phyloP scores from a whole-genome alignment of 805 yeast genomes.

The Candida krabiensis region DNA sequence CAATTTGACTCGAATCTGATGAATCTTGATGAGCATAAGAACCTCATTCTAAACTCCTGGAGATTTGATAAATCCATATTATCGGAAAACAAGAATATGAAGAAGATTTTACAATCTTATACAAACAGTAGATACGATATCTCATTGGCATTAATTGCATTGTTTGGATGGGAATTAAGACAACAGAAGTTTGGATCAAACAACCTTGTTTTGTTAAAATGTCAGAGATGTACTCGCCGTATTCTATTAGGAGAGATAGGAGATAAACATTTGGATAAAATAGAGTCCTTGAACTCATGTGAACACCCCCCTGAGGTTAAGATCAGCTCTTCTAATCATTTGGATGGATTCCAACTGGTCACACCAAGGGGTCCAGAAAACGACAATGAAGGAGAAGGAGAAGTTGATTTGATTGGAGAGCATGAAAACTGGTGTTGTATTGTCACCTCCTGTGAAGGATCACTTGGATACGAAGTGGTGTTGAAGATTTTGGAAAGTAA shows the following conservation, averaged over 20 bases:
- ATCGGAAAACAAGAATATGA: slow-evolving; percentile 14
- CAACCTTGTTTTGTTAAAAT: slow-evolving; percentile 29
- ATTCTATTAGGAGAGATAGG: slow-evolving; percentile 26
- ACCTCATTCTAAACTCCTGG: slow-evolving; percentile 11
- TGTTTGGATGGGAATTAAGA: slow-evolving; percentile 39
- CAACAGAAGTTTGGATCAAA: slow-evolving; percentile 27
- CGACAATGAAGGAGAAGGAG: slow-evolving; percentile 17
- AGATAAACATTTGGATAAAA: slow-evolving; percentile 1
- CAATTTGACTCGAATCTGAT: slow-evolving; percentile 18
- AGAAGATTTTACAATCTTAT: slow-evolving; percentile 15
- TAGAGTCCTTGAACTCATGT: slow-evolving; percentile 24
- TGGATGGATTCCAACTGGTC: slow-evolving; percentile 9
- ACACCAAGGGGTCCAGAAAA: slow-evolving; percentile 10
- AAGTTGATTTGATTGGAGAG: slow-evolving; percentile 32
- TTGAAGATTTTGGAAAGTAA: slow-evolving; percentile 12
- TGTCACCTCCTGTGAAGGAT: slow-evolving; percentile 11
- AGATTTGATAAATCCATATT: slow-evolving; percentile 25
- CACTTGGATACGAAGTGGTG: slow-evolving; percentile 18
- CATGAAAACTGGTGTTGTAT: slow-evolving; percentile 41
- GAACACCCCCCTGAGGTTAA: slow-evolving; percentile 29
- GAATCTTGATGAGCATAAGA: slow-evolving; percentile 13
- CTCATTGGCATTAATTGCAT: slow-evolving; percentile 19
- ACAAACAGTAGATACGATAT: slow-evolving; percentile 11
- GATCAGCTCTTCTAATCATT: slow-evolving; percentile 7
- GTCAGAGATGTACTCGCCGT: slow-evolving; percentile 37